Percentiles rank a stretch among this genome's conserved stretches.
phyloP scores from a whole-genome alignment of 2,329 filamentous ascomycete genomes.

The Fusarium scirpi region DNA sequence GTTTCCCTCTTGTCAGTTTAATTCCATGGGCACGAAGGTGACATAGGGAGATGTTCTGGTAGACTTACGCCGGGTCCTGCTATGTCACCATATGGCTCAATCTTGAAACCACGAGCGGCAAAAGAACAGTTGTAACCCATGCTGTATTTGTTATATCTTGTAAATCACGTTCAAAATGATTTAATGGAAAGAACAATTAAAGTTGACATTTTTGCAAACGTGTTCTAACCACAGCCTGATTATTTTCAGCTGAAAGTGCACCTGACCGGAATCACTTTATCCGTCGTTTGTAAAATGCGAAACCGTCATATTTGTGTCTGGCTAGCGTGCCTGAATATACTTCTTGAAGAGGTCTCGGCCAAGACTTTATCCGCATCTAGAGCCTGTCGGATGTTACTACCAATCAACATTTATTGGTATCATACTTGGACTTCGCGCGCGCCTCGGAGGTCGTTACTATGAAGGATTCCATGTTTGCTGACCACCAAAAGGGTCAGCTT shows the following conservation, averaged over 20 bases:
- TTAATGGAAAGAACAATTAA: accelerated
- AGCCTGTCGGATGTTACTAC: too few species aligned
- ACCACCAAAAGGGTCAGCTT: slow-evolving; percentile 1
- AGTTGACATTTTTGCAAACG: too few species aligned
- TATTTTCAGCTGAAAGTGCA: too few species aligned
- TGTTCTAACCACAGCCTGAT: too few species aligned
- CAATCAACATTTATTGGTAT: background rate
- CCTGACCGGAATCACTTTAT: too few species aligned
- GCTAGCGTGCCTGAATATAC: background rate
- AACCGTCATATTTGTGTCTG: too few species aligned
- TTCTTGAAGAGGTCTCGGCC: background rate
- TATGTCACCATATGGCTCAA: background rate
- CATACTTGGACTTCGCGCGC: background rate
- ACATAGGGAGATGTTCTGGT: accelerated
- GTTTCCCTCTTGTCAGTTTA: accelerated
- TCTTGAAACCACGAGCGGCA: background rate
- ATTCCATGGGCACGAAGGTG: too few species aligned
- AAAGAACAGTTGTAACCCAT: background rate
- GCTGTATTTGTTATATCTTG: too few species aligned
- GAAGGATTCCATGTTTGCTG: background rate
- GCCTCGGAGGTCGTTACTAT: background rate
- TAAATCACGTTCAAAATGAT: too few species aligned
- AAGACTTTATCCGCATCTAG: too few species aligned
- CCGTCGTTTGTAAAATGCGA: too few species aligned
- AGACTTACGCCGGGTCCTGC: background rate